phyloP scores from a whole-genome alignment of 768 basidiomycete genomes.

The Lactarius indigo region DNA sequence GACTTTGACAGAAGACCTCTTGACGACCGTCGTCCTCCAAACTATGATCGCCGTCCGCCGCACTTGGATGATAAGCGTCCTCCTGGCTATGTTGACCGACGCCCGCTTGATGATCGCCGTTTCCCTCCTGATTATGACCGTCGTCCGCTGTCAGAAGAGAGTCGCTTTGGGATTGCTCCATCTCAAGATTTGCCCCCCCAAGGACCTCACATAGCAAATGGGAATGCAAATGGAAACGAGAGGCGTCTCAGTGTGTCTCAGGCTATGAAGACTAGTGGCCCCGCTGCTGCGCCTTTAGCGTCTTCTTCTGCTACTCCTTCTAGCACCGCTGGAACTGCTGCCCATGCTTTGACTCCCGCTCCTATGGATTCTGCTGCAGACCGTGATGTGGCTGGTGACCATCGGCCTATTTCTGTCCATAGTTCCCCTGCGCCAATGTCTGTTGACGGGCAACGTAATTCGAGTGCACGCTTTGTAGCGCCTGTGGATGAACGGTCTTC shows the following conservation, averaged over 20 bases:
- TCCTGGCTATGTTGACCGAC: constrained; percentile 18
- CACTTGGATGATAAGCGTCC: constrained; percentile 26
- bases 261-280: constrained; percentile 6
- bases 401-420: neutral
- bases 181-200: constrained; percentile 7
- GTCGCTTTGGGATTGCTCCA: constrained; percentile 21
- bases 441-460: constrained; percentile 6
- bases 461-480: constrained; percentile 18
- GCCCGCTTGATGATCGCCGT: constrained; percentile 5
- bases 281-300: neutral
- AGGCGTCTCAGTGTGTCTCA: constrained; percentile 1
- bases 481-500: constrained; percentile 27
- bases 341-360: constrained; percentile 4
- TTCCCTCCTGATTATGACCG: constrained; percentile 23
- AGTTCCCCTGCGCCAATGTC: neutral
- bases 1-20: constrained; percentile 41
- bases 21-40: constrained; percentile 36
- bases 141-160: constrained; percentile 16
- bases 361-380: neutral
- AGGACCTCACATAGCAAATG: constrained; percentile 6
- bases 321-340: constrained; percentile 2
- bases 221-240: constrained; percentile 16
- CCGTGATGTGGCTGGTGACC: neutral
- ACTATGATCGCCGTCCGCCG: constrained; percentile 19
- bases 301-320: constrained; percentile 6